Base-by-base conservation (phyloP, 116 monocot genomes). In the Thalassia testudinum region DNA sequence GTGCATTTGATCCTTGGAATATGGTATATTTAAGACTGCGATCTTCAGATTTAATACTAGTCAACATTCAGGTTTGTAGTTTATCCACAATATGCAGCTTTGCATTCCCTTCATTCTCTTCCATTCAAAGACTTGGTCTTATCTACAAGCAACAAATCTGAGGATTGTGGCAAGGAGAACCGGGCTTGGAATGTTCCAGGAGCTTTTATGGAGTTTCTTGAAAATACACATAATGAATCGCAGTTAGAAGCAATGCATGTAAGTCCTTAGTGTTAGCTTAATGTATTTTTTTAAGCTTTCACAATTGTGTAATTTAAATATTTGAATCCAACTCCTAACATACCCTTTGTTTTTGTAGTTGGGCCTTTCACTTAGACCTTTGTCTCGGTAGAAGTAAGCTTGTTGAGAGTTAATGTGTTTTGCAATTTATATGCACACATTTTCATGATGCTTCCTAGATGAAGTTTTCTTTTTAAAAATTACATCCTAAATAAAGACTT, bases 51-150 rank as follows among this genome's bases (percentile, higher is more conserved):
- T 34, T 34, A 34, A 34, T 5, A 5, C 3, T 34, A 5, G 10
- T 5, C 30, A 34, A 34, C 10, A 5, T 34, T 10, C 69, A 99
- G 99, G 56, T 99, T 66, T 80, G 90, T 66, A 99, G 86, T 70
- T 75, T 99, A 62, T 99, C 99, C 15, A 99, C 99, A 99, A 71
- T 90, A 73, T 69, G 51, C 60, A 21, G 99, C 75, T 26, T 19
- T 99, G 56, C 86, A 77, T 77, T 99, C 90, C 52, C 51, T 90
- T 45, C 57, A 59, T 12, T 63, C 70, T 61, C 80, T 99, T 53
- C 90, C 99, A 56, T 99, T 86, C 54, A 86, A 78, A 68, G 77
- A 90, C 63, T 75, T 90, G 71, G 86, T 99, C 53, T 69, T 99
- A 43, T 82, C 86, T 54, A 82, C 83, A 50, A 43, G 60, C 25